A percentile compares a stretch with the other conserved stretches of the same genome.
Conservation (phyloP, 768 basidiomycete genomes). For the Galerina sulciceps region DNA sequence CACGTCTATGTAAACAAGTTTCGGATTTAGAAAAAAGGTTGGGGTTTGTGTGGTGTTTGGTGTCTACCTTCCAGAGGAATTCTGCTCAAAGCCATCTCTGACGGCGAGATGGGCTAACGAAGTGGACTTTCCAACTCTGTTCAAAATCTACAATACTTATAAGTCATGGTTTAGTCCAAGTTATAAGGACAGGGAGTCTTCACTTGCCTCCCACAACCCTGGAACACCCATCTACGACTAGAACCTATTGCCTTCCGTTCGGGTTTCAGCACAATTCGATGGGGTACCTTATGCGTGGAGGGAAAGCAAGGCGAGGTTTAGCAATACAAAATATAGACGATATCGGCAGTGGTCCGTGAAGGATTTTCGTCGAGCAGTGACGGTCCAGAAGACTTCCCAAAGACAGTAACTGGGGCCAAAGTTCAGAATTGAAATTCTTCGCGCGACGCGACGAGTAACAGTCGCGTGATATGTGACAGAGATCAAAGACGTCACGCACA, state of each 20-base stretch:
- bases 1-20: slow-evolving; percentile 43
- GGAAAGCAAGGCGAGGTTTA: too few species aligned
- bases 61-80: slow-evolving; percentile 52
- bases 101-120: slow-evolving; percentile 28
- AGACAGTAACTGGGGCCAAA: too few species aligned
- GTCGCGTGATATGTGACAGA: too few species aligned
- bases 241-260: not conserved
- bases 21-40: too few species aligned
- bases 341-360: too few species aligned
- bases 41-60: slow-evolving; percentile 12
- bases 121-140: slow-evolving; percentile 26
- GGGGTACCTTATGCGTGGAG: too few species aligned
- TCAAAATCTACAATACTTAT: slow-evolving; percentile 16
- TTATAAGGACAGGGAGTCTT: not conserved
- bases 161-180: not conserved
- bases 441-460: too few species aligned
- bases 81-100: slow-evolving; percentile 37
- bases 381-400: too few species aligned
- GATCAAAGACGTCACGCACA: too few species aligned
- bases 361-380: too few species aligned
- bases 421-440: too few species aligned
- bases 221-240: slow-evolving; percentile 28
- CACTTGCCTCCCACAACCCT: slow-evolving; percentile 31
- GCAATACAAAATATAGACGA: too few species aligned
- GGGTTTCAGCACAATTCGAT: not conserved